Evolutionary conservation across 345 rosid species (phyloP), one percentile per base, ranked within the genome.

Genomic region (Ceriops zippeliana): DNA sequence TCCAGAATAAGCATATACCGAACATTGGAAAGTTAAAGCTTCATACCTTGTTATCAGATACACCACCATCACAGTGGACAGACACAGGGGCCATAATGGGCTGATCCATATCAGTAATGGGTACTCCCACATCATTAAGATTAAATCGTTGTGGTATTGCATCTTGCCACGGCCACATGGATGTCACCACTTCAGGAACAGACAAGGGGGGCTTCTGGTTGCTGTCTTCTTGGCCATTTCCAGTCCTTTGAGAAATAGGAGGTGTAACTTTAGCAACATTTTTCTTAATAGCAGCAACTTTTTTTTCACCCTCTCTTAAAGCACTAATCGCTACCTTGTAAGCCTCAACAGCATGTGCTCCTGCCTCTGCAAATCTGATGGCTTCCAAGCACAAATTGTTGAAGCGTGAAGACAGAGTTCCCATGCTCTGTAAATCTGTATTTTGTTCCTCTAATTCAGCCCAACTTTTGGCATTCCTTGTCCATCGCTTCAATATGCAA

Each of bases 151-250:
- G 81, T 4, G 80, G 74, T 34, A 67, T 51, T 30, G 78, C 58
- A 67, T 84, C 86, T 74, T 84, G 92, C 88, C 85, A 85, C 16
- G 87, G 86, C 92, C 88, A 87, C 65, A 82, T 53, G 47, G 86
- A 76, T 28, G 84, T 83, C 24, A 75, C 70, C 76, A 74, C 71
- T 61, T 83, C 85, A 5, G 81, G 65, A 70, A 72, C 70, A 1
- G 83, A 71, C 52, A 67, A 62, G 37, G 78, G 63, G 61, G 58
- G 67, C 73, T 80, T 85, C 71, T 79, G 77, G 73, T 65, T 73
- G 70, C 69, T 68, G 52, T 82, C 85, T 58, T 83, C 86, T 52
- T 61, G 77, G 62, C 58, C 73, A 79, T 69, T 80, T 64, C 83
- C 82, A 70, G 62, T 70, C n/a, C 76, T 71, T 38, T 82, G 81